phyloP scores from a whole-genome alignment of 352 stramenopile genomes.

The Phytopythium helicoides region DNA sequence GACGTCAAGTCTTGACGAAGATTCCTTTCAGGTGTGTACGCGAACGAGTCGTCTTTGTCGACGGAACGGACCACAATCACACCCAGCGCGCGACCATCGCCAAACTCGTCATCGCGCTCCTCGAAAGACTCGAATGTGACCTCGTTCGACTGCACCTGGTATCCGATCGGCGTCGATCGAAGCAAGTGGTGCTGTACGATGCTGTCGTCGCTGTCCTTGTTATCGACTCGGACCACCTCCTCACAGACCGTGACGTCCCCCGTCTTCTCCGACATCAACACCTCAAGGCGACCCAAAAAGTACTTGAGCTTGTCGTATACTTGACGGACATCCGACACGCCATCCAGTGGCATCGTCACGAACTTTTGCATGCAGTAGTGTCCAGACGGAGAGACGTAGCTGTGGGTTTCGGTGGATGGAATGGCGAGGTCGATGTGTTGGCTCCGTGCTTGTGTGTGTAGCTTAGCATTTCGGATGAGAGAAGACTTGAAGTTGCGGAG shows the following conservation, averaged over 20 bases:
- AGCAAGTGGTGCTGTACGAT: slow-evolving; percentile 25
- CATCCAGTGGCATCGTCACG: no score
- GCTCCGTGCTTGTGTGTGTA: slow-evolving; percentile 19
- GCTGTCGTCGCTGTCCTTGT: slow-evolving; percentile 27
- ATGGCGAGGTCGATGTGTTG: slow-evolving; percentile 18
- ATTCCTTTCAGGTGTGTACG: slow-evolving; percentile 14
- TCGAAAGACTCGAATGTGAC: slow-evolving; percentile 22
- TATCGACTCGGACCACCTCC: no score
- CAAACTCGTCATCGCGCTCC: no score
- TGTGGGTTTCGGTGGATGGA: slow-evolving; percentile 15
- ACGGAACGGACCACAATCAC: slow-evolving; percentile 26
- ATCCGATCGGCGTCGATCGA: slow-evolving; percentile 15
- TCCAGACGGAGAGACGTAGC: slow-evolving; percentile 20
- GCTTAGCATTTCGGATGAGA: slow-evolving; percentile 18
- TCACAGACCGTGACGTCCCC: no score
- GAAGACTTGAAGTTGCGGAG: no score
- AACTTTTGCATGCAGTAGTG: no score
- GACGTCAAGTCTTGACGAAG: slow-evolving; percentile 29
- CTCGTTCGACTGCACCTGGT: slow-evolving; percentile 28
- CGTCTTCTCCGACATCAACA: no score
- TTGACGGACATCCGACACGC: no score
- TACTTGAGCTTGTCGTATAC: no score
- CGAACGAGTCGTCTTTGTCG: slow-evolving; percentile 31
- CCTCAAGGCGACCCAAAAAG: no score
- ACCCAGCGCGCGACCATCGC: no score